Evolutionary conservation across 495 filamentous ascomycete genomes (phyloP).

Genomic region (Hypoxylon fuscum): DNA sequence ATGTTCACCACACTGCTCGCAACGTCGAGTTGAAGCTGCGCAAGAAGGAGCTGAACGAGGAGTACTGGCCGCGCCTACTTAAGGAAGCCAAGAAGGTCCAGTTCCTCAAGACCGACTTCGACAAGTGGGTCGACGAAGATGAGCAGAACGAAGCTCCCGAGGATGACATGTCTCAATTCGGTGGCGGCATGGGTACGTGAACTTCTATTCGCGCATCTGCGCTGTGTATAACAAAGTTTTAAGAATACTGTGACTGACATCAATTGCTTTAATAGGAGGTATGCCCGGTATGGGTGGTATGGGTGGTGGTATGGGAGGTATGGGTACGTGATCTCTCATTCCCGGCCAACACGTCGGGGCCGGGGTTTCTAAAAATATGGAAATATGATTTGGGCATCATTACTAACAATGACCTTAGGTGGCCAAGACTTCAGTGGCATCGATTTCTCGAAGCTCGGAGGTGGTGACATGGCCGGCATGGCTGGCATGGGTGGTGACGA

Average conservation of each 20-base stretch:
- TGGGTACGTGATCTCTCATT: constrained; percentile 55
- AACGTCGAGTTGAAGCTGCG: constrained; percentile 88
- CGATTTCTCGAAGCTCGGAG: constrained; percentile 94
- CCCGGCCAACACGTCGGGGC: too few species aligned
- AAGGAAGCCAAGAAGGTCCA: constrained; percentile 90
- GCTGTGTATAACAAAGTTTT: too few species aligned
- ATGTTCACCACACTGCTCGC: constrained; percentile 82
- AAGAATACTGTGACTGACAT: constrained; percentile 21
- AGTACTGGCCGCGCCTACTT: constrained; percentile 93
- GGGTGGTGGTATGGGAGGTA: constrained; percentile 61
- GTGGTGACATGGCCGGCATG: constrained; percentile 60
- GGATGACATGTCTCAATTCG: constrained; percentile 82
- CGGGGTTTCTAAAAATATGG: background rate
- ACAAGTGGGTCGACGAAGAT: constrained; percentile 99
- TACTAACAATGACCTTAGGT: constrained; percentile 40
- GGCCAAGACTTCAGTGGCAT: constrained; percentile 72
- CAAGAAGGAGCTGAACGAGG: constrained; percentile 93
- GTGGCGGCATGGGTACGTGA: constrained; percentile 61
- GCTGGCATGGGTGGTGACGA: constrained; percentile 64
- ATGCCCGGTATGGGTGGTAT: constrained; percentile 60
- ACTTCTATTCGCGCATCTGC: background rate
- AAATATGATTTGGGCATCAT: too few species aligned
- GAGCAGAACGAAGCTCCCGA: constrained; percentile 91
- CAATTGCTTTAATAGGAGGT: constrained; percentile 38
- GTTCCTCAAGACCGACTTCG: constrained; percentile 98